Evolutionary conservation across 2,329 filamentous ascomycete species (phyloP), one percentile per base, ranked within the genome.

Genomic region (Apiospora hydei): DNA sequence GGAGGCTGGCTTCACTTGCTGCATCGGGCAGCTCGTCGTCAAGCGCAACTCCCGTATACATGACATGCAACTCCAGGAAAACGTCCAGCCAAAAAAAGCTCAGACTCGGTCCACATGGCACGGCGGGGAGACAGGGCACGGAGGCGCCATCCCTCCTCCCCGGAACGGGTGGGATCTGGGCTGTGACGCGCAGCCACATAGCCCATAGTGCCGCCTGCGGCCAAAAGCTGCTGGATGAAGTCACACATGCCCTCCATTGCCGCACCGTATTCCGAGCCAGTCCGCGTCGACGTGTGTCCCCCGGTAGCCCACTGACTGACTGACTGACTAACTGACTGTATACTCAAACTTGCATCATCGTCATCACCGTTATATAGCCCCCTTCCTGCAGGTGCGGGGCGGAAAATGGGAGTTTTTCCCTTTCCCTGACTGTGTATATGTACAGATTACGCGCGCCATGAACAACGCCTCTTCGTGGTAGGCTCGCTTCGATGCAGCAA

Each of bases 91-190:
- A 41, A n/a, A 64, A 61, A 38, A 64, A n/a, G 57, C 57, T 41
- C 57, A 64, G 57, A 64, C 57, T n/a, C 34, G 57, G 34, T 64
- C 57, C 57, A 64, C 57, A 64, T 38, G 57, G 57, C 57, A 64
- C 57, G 57, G 57, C 57, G 57, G 57, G 57, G 57, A 64, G 57
- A 64, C 57, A 64, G 57, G 57, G 57, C 57, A 14, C 57, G 57
- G 57, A 64, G 57, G 57, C 21, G 57, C 34, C 18, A 64, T 64
- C 57, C 57, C 57, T 64, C 34, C 34, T 41, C 57, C 57, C 57
- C 57, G 57, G 57, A 64, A 18, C 57, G 57, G 57, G 57, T 64
- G 57, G 57, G 57, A 64, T 64, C 57, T 64, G 18, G 18, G 34
- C 34, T 21, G 57, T 64, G 57, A 64, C 57, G 57, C 57, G 57